A percentile compares a stretch with the other conserved stretches of the same genome.
Evolutionary conservation across 2,329 filamentous ascomycete genomes (phyloP).

Genomic region (Juglanconis juglandina): DNA sequence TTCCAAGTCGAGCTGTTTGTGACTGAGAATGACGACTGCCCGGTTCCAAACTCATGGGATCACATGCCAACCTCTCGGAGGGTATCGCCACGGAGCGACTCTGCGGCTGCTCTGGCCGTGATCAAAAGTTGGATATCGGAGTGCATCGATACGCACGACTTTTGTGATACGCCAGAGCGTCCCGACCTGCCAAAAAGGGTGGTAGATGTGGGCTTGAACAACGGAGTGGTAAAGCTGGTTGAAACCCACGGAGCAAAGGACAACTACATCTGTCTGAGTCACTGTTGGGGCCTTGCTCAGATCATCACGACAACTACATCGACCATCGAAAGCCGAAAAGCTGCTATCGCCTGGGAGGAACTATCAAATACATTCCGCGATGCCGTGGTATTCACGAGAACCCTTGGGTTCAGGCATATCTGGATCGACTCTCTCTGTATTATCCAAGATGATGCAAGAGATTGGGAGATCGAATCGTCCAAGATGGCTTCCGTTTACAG

Average conservation of each 20-base stretch:
- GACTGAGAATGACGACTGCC: background rate
- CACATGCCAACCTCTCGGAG: background rate
- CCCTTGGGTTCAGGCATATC: background rate
- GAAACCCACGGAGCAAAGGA: background rate
- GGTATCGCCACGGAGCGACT: background rate
- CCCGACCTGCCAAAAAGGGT: background rate
- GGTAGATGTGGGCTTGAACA: background rate
- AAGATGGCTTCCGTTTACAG: conserved; percentile 14
- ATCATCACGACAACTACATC: background rate
- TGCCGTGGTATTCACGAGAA: background rate
- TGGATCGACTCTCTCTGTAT: conserved; percentile 6
- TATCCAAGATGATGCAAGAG: background rate
- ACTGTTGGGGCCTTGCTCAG: conserved; percentile 2
- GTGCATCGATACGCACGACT: background rate
- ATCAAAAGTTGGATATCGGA: background rate
- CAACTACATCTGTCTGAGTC: background rate
- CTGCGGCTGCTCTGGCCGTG: background rate
- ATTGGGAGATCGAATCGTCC: conserved; percentile 12
- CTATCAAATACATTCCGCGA: conserved; percentile 1
- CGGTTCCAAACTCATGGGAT: background rate
- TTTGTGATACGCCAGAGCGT: background rate
- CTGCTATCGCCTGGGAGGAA: background rate
- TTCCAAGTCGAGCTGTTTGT: background rate
- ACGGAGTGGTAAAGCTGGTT: background rate
- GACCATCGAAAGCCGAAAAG: background rate